Evolutionary conservation across 371 early-diverging fungal species (phyloP).

Genomic region (Mortierella sp.): DNA sequence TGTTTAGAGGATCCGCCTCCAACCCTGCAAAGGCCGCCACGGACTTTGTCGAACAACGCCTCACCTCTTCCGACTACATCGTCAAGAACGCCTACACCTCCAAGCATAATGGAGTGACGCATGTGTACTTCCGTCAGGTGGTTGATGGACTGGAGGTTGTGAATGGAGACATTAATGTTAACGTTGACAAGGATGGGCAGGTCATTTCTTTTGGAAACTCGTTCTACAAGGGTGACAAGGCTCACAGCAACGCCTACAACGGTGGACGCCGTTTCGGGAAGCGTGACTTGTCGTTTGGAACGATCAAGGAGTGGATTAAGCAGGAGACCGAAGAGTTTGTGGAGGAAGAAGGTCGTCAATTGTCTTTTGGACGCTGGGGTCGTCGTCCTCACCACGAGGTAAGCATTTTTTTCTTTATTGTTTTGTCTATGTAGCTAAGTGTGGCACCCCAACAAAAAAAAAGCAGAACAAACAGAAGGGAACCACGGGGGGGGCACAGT

Average conservation of each 20-base stretch:
- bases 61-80: conserved; percentile 63
- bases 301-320: conserved; percentile 41
- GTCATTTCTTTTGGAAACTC: conserved; percentile 83
- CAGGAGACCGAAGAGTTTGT: conserved; percentile 26
- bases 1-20: conserved; percentile 37
- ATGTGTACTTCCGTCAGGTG: conserved; percentile 83
- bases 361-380: conserved; percentile 47
- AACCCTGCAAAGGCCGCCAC: conserved; percentile 62
- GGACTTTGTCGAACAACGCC: conserved; percentile 61
- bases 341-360: conserved; percentile 35
- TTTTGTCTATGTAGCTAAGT: not conserved
- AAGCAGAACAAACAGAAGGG: not conserved
- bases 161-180: conserved; percentile 88
- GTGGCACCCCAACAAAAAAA: not conserved
- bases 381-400: conserved; percentile 19
- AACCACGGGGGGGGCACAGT: not conserved
- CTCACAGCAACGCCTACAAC: not conserved
- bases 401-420: not conserved
- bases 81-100: conserved; percentile 76
- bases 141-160: conserved; percentile 82
- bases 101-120: conserved; percentile 83
- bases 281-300: conserved; percentile 1
- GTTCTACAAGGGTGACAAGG: conserved; percentile 63
- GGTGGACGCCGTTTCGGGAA: not conserved
- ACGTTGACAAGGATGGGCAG: conserved; percentile 77